These are phyloP conservation scores for Hypoxylon rubiginosum DNA, from an alignment of 2,329 filamentous ascomycete species.

Conservation along the genomic window DNA sequence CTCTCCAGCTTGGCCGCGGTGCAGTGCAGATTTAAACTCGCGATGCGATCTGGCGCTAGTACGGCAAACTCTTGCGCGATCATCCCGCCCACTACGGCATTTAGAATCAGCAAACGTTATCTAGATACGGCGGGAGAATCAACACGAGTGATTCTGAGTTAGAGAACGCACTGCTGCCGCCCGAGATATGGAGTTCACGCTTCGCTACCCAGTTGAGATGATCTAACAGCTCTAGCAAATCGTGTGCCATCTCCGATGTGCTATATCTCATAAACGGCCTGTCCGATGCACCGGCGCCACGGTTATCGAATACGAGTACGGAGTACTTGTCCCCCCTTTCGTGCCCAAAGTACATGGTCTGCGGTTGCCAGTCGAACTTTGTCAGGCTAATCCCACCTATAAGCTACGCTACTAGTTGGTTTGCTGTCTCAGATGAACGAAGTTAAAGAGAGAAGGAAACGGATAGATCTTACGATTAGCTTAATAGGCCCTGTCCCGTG, in stretches of 20 bases:
- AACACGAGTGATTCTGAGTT: not conserved
- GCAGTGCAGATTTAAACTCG: constrained; percentile 68
- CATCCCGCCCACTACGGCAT: constrained; percentile 80
- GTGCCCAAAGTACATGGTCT: constrained; percentile 86
- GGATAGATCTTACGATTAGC: constrained; percentile 71
- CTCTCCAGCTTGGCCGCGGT: constrained; percentile 71
- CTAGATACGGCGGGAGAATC: not conserved
- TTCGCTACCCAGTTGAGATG: constrained; percentile 74
- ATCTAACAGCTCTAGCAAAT: constrained; percentile 55
- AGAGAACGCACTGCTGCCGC: constrained; percentile 69
- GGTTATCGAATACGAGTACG: constrained; percentile 83
- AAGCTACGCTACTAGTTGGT: constrained; percentile 64
- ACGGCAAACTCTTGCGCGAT: constrained; percentile 83
- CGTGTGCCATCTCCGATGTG: constrained; percentile 63
- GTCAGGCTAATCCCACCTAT: constrained; percentile 83
- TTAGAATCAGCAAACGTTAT: not conserved
- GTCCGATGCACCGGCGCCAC: constrained; percentile 84
- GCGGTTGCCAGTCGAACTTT: constrained; percentile 81
- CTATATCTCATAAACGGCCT: constrained; percentile 83
- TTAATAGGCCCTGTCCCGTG: constrained; percentile 81
- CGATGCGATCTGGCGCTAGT: constrained; percentile 63
- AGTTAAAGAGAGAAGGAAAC: not conserved
- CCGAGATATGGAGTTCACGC: constrained; percentile 74
- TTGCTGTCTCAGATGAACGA: not conserved
- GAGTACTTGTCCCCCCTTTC: constrained; percentile 75